Conservation (phyloP, 768 basidiomycete species). For the Pisolithus marmoratus region DNA sequence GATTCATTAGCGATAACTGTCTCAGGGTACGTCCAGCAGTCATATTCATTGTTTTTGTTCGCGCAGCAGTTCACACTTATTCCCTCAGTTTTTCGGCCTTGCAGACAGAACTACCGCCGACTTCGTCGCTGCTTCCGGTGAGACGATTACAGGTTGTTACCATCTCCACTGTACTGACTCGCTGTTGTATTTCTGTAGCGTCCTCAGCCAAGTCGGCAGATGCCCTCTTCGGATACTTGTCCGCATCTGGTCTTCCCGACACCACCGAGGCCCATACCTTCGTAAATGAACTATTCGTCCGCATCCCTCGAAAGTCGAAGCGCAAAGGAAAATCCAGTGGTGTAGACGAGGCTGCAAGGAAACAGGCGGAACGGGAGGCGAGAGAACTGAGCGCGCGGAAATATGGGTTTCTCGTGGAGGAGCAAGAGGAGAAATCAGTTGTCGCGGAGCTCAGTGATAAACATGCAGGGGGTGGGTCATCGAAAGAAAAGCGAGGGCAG, state of each 20-base stretch:
- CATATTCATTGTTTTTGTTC: background rate
- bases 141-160: conserved; percentile 10
- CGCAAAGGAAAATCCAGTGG: conserved; percentile 47
- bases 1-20: conserved; percentile 76
- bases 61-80: background rate
- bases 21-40: conserved; percentile 45
- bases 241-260: conserved; percentile 74
- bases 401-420: conserved; percentile 82
- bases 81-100: conserved; percentile 67
- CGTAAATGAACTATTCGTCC: conserved; percentile 67
- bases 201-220: conserved; percentile 79
- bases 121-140: conserved; percentile 84
- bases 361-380: conserved; percentile 71
- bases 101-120: conserved; percentile 81
- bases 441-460: conserved; percentile 33
- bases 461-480: conserved; percentile 16
- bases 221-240: conserved; percentile 68
- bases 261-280: conserved; percentile 78
- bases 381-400: conserved; percentile 64
- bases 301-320: conserved; percentile 74
- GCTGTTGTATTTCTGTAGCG: conserved; percentile 32
- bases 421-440: conserved; percentile 46
- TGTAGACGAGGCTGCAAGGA: conserved; percentile 41
- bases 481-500: conserved; percentile 52
- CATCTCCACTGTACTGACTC: background rate